Conservation (phyloP, 2,329 filamentous ascomycete genomes). For the Aspergillus intermedius region DNA sequence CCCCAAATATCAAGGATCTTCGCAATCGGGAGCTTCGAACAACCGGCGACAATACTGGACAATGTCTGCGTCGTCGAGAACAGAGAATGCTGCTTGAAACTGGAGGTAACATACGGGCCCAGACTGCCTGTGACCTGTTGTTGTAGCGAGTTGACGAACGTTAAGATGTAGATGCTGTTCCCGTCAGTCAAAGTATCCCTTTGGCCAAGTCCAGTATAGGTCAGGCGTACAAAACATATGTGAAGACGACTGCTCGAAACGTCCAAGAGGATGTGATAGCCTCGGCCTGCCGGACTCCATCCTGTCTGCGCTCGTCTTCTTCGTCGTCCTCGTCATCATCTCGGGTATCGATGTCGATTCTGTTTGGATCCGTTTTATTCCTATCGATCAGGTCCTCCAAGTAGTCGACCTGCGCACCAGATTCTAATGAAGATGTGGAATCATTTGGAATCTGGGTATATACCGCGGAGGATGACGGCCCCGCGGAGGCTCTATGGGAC, state of each 20-base stretch:
- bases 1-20: slow-evolving; percentile 60
- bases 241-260: slow-evolving; percentile 19
- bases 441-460: neutral
- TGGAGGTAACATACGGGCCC: slow-evolving; percentile 46
- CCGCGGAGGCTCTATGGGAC: neutral
- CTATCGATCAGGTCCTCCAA: neutral
- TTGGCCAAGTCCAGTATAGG: too few species aligned
- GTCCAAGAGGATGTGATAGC: slow-evolving; percentile 1
- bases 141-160: slow-evolving; percentile 39
- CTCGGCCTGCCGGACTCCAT: slow-evolving; percentile 1
- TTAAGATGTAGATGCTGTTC: slow-evolving; percentile 38
- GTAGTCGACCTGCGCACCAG: neutral
- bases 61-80: slow-evolving; percentile 51
- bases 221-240: slow-evolving; percentile 31
- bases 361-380: neutral
- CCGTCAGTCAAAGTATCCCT: neutral
- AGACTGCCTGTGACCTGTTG: slow-evolving; percentile 35
- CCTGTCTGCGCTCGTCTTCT: neutral
- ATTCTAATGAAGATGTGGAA: neutral
- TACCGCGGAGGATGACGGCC: neutral
- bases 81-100: slow-evolving; percentile 49
- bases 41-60: slow-evolving; percentile 49
- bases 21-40: slow-evolving; percentile 54
- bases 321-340: neutral
- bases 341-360: neutral